Conservation (phyloP, 345 rosid species). For the Citrus sinensis region DVS_A1.0 CM039164.1:24322501-24323000, state of each 20-base stretch:
- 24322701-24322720: not conserved
- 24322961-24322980: conserved; percentile 88
- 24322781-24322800: not conserved
- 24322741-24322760: not conserved
- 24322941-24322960: conserved; percentile 67
- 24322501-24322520: not conserved
- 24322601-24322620: not conserved
- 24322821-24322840: not conserved
- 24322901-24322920: conserved; percentile 65
- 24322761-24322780: not conserved
- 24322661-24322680: not conserved
- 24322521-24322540: not conserved
- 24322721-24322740: not conserved
- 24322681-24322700: not conserved
- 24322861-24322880: conserved; percentile 40
- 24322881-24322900: conserved; percentile 45
- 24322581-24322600: not conserved
- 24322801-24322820: not conserved
- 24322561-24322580: not conserved
- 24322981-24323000: conserved; percentile 54
- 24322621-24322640: not conserved
- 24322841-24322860: not conserved
- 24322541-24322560: not conserved
- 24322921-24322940: conserved; percentile 49
- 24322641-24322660: not conserved